Evolutionary conservation across 352 stramenopile genomes (phyloP).

Genomic region (Phytopythium kandeliae): DNA sequence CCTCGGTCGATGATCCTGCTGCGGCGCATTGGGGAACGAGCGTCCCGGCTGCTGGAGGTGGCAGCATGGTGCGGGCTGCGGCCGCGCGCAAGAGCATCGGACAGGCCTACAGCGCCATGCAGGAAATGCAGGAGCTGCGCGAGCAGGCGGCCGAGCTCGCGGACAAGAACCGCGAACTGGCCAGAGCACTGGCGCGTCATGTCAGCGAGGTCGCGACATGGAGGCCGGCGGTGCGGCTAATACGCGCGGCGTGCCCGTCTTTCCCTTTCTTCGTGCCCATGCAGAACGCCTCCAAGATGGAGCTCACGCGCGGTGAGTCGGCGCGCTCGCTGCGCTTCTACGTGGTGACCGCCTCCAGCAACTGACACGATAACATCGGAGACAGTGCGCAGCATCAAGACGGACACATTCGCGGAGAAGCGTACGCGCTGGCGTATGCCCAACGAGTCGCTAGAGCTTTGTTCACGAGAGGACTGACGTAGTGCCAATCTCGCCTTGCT

Average conservation of each 20-base stretch:
- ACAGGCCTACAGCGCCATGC: slow-evolving; percentile 53
- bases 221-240: no score
- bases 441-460: no score
- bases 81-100: slow-evolving; percentile 21
- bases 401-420: slow-evolving; percentile 23
- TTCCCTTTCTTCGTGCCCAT: not conserved
- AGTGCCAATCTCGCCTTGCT: not conserved
- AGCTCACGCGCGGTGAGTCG: slow-evolving; percentile 35
- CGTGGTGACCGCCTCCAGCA: not conserved
- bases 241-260: slow-evolving; percentile 1
- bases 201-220: slow-evolving; percentile 1
- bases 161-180: slow-evolving; percentile 56
- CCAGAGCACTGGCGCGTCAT: slow-evolving; percentile 46
- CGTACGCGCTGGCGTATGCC: no score
- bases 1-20: no score
- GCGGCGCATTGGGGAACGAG: no score
- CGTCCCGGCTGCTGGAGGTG: not conserved
- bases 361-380: not conserved
- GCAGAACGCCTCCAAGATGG: slow-evolving; percentile 53
- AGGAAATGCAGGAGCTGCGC: slow-evolving; percentile 55
- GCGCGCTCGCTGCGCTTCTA: not conserved
- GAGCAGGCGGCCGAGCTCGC: slow-evolving; percentile 31
- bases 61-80: not conserved
- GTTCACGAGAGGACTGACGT: no score
- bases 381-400: slow-evolving; percentile 20